Evolutionary conservation across 306 rosid species (phyloP).

Genomic region (Betula pendula): DNA sequence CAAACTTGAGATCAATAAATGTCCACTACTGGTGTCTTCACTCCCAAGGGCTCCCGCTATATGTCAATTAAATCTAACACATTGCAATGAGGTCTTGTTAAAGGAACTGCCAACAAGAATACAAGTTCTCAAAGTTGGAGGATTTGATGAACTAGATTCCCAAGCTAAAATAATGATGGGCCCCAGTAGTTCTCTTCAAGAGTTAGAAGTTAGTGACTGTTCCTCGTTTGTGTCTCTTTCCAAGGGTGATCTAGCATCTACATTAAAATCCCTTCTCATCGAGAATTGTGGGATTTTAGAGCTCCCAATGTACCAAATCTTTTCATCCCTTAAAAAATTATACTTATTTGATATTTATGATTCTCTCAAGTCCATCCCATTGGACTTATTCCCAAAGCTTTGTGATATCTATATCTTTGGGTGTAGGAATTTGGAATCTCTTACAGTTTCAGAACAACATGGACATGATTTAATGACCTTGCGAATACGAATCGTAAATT

Average conservation of each 20-base stretch:
- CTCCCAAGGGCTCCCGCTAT: no score
- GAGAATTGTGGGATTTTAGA: not conserved
- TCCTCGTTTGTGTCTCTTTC: not conserved
- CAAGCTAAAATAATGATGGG: not conserved
- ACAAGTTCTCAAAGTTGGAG: no score
- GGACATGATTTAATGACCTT: not conserved
- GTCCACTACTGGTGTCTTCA: no score
- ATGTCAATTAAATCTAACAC: no score
- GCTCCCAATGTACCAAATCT: not conserved
- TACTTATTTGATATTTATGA: not conserved
- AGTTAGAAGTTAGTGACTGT: not conserved
- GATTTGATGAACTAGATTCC: not conserved
- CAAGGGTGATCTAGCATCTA: not conserved
- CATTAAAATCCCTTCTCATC: not conserved
- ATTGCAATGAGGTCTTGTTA: no score
- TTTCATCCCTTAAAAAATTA: not conserved
- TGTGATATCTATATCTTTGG: not conserved
- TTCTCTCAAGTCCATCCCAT: not conserved
- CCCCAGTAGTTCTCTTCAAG: not conserved
- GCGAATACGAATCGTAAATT: not conserved
- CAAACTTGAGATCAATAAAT: no score
- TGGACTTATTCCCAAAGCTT: conserved; percentile 4
- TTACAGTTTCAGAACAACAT: not conserved
- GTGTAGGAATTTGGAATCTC: conserved; percentile 3
- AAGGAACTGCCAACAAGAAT: no score